A percentile compares a stretch with the other conserved stretches of the same genome.
Conservation (phyloP, 768 basidiomycete genomes). For the Agrocybe chaxingu region DNA sequence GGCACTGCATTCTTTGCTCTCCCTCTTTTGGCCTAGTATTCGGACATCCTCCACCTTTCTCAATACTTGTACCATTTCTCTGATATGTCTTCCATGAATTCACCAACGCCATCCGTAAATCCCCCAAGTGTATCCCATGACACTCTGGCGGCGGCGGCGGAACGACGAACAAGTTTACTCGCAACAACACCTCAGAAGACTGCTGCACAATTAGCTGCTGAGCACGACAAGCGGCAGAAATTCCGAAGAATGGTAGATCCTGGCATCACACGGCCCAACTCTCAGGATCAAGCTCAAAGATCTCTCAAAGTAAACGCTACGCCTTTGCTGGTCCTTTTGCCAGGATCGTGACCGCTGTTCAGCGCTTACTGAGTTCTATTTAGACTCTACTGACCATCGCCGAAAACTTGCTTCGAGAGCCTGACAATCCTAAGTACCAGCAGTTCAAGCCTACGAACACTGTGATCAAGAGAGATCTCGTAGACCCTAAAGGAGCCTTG, state of each 20-base stretch:
- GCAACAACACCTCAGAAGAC: conserved; percentile 27
- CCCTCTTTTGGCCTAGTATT: too few relatives aligned
- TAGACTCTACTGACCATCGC: conserved; percentile 68
- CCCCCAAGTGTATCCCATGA: conserved; percentile 25
- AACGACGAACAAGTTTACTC: conserved; percentile 33
- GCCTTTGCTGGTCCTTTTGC: conserved; percentile 11
- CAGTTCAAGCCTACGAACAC: conserved; percentile 76
- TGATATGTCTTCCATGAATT: conserved; percentile 12
- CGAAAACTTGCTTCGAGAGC: conserved; percentile 72
- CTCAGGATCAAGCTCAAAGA: conserved; percentile 53
- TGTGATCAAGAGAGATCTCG: conserved; percentile 59
- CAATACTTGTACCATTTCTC: not conserved
- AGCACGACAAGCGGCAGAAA: conserved; percentile 65
- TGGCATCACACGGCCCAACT: conserved; percentile 71
- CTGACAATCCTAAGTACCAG: conserved; percentile 68
- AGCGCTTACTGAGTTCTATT: conserved; percentile 12
- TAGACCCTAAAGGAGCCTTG: conserved; percentile 71
- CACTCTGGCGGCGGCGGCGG: conserved; percentile 41
- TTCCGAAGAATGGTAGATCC: conserved; percentile 79
- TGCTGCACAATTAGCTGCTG: conserved; percentile 37
- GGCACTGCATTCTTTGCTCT: too few relatives aligned
- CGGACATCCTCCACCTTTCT: too few relatives aligned
- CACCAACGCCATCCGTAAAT: conserved; percentile 3
- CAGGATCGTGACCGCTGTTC: conserved; percentile 7
- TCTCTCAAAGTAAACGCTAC: conserved; percentile 57